These are phyloP conservation scores for Platanthera guangdongensis DNA, from an alignment of 106 monocot genomes.

Conservation along the genomic window DNA sequence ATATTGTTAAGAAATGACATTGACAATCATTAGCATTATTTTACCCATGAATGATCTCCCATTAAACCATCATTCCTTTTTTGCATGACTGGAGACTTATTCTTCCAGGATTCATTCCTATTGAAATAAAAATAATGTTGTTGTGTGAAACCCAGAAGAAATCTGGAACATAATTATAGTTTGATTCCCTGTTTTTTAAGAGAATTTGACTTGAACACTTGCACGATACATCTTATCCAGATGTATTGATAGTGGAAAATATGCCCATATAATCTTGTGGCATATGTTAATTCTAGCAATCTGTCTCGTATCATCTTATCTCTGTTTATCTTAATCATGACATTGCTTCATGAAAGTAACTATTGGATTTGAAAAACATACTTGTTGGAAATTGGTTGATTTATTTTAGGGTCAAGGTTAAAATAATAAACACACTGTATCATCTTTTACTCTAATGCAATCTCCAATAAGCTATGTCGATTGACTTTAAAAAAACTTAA, in stretches of 20 bases:
- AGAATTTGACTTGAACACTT: neutral
- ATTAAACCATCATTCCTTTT: neutral
- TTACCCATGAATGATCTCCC: neutral
- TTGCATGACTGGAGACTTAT: too few species aligned
- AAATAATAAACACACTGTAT: too few species aligned
- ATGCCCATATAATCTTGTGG: neutral
- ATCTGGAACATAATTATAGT: neutral
- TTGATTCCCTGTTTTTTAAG: neutral
- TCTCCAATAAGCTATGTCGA: too few species aligned
- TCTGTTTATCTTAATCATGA: neutral
- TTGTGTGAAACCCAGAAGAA: neutral
- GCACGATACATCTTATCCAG: neutral
- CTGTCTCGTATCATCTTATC: neutral
- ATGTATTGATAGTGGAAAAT: neutral
- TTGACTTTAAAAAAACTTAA: too few species aligned
- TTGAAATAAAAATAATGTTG: neutral
- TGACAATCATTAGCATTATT: neutral
- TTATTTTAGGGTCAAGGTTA: too few species aligned
- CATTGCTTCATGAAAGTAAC: too few species aligned
- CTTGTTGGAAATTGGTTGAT: too few species aligned
- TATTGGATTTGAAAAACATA: too few species aligned
- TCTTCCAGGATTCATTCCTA: neutral
- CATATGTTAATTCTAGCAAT: too few species aligned
- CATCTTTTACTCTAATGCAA: too few species aligned
- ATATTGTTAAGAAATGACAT: too few species aligned